A percentile compares a stretch with the other conserved stretches of the same genome.
Conservation (phyloP, 495 filamentous ascomycete genomes). For the Umbilicaria muhlenbergii region DNA sequence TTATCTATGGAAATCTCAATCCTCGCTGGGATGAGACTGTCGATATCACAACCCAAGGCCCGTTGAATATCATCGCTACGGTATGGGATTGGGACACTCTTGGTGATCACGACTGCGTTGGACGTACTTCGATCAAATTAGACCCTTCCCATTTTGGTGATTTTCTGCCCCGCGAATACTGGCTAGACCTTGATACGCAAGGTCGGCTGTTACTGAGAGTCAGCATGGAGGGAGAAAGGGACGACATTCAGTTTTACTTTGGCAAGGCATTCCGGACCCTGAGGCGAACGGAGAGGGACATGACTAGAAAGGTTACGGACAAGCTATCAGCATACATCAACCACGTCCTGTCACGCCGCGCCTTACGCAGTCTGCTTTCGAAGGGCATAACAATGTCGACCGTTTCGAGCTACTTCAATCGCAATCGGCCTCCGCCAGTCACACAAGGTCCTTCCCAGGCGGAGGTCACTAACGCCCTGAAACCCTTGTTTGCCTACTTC, state of each 20-base stretch:
- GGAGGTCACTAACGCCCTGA: constrained; percentile 68
- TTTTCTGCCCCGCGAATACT: constrained; percentile 88
- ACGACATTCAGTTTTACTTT: constrained; percentile 98
- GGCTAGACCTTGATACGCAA: constrained; percentile 94
- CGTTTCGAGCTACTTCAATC: constrained; percentile 65
- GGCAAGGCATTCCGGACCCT: constrained; percentile 90
- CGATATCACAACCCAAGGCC: constrained; percentile 84
- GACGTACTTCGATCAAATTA: constrained; percentile 83
- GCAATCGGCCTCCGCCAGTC: constrained; percentile 38
- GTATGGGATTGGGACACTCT: constrained; percentile 98
- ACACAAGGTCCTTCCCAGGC: constrained; percentile 41
- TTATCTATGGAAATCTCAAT: constrained; percentile 81
- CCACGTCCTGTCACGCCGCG: constrained; percentile 67
- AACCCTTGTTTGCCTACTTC: constrained; percentile 90
- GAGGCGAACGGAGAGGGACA: constrained; percentile 91
- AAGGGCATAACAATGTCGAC: constrained; percentile 50
- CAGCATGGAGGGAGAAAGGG: constrained; percentile 96
- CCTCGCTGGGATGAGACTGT: constrained; percentile 96
- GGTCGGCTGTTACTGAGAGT: constrained; percentile 77
- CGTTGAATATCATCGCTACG: constrained; percentile 87
- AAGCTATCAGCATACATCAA: constrained; percentile 97
- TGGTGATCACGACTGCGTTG: constrained; percentile 95
- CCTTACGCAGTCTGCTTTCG: constrained; percentile 56
- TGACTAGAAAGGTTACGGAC: constrained; percentile 95
- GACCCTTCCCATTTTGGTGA: constrained; percentile 93